Evolutionary conservation across 495 filamentous ascomycete genomes (phyloP), one percentile per base, ranked within the genome.

Genomic region (Xylaria telfairii): DNA sequence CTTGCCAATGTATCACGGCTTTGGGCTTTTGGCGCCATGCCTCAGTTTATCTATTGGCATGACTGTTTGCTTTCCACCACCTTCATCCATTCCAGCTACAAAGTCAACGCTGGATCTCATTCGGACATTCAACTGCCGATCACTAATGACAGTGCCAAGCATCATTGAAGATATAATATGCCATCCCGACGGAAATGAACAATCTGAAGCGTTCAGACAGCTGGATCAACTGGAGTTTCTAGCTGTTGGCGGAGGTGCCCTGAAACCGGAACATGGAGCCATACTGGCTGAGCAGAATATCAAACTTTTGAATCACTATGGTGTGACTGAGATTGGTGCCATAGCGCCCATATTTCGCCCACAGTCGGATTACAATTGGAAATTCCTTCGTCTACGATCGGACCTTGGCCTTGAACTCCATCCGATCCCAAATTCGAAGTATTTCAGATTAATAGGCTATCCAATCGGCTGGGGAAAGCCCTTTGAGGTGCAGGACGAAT

Each of bases 121-220:
- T 37, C 44, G 71, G 19, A 62, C 30, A 4, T 68, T 71, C 24
- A 70, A 71, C 9, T 76, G 79, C 4, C 59, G 69, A 21, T 81
- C 82, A 4, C 67, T 86, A 24, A 84, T 86, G 81, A 81, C 82
- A 0, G 84, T 85, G 9, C 84, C 84, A 1, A 81, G 75, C 0
- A 83, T 85, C n/a, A 70, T 86, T 0, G 84, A 85, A 39, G 84
- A 86, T 6, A 77, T 85, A 8, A 37, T 77, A 8, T 71, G 69
- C 3, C 62, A 81, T 6, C 70, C 75, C 5, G 65, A 74, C 21
- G 60, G 65, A n/a, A 0, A 42, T 17, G 79, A 76, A n/a, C 66
- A 76, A n/a, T 21, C 66, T 2, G 70, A 62, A 10, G 51, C 69
- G 32, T 61, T 65, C 8, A 51, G 32, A 26, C 15, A 67, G 6